A percentile compares a stretch with the other conserved stretches of the same genome.
These are phyloP conservation scores for Paecilomyces niveus DNA, from an alignment of 2,329 filamentous ascomycete species.

Conservation along the genomic window DNA sequence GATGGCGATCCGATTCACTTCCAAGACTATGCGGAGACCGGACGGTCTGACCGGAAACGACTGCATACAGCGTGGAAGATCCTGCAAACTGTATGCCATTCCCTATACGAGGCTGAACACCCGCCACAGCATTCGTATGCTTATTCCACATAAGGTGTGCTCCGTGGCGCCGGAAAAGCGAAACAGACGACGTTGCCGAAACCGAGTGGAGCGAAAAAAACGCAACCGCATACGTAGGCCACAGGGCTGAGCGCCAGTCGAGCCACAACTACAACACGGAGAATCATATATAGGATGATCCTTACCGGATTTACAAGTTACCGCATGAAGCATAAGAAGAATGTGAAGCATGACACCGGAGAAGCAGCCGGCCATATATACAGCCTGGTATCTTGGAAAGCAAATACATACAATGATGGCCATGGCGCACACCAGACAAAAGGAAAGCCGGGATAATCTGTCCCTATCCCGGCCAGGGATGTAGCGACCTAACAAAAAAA, in stretches of 20 bases:
- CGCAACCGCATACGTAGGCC: not conserved
- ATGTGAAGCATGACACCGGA: not conserved
- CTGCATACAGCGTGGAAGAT: not conserved
- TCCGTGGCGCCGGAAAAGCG: not conserved
- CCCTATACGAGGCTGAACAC: not conserved
- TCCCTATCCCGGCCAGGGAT: not conserved
- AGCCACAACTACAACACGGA: not conserved
- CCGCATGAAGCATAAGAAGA: conserved; percentile 1
- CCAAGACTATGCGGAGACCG: not conserved
- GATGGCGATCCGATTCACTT: not conserved
- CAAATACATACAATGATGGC: not conserved
- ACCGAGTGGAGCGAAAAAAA: not conserved
- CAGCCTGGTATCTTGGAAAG: not conserved
- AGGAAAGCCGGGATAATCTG: not conserved
- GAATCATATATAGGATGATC: not conserved
- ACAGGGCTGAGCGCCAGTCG: not conserved
- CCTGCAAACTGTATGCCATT: not conserved
- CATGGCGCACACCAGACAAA: not conserved
- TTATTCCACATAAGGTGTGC: not conserved
- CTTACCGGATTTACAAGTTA: not conserved
- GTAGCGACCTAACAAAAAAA: not conserved
- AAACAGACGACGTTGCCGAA: too few relatives aligned
- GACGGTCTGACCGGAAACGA: not conserved
- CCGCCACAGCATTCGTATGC: not conserved
- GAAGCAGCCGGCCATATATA: not conserved